phyloP scores from a whole-genome alignment of 768 basidiomycete genomes.

The Pisolithus sp. region DNA sequence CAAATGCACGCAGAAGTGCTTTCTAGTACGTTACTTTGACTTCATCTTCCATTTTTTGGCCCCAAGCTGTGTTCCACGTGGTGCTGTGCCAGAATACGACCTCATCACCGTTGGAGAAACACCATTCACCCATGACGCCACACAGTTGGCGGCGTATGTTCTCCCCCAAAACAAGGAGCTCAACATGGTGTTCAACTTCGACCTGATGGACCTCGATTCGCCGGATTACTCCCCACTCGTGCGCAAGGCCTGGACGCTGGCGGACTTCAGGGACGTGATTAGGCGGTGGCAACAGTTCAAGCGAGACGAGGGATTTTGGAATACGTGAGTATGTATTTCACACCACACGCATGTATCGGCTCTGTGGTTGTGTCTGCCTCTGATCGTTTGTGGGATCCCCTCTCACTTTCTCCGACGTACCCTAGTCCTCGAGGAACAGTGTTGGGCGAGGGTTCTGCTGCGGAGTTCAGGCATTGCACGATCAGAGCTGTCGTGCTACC shows the following conservation, averaged over 20 bases:
- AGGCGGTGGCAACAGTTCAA: constrained; percentile 51
- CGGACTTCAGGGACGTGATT: constrained; percentile 44
- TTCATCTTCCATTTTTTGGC: constrained; percentile 5
- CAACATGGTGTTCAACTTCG: constrained; percentile 62
- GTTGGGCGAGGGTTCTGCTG: constrained; percentile 13
- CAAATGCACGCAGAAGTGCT: constrained; percentile 62
- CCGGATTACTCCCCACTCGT: constrained; percentile 36
- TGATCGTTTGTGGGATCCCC: constrained; percentile 6
- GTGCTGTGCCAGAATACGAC: constrained; percentile 37
- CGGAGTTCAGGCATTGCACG: constrained; percentile 10
- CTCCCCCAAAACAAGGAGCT: constrained; percentile 54
- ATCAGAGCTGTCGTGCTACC: constrained; percentile 1
- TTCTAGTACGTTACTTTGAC: constrained; percentile 37
- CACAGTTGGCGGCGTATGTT: constrained; percentile 48
- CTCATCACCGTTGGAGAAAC: constrained; percentile 65
- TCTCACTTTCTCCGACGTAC: constrained; percentile 1
- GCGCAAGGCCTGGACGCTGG: constrained; percentile 43
- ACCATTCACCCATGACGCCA: constrained; percentile 48
- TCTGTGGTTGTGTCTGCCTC: background rate
- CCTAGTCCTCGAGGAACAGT: constrained; percentile 10
- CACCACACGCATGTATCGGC: background rate
- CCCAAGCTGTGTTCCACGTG: constrained; percentile 5
- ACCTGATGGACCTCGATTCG: constrained; percentile 54
- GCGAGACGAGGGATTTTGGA: constrained; percentile 60
- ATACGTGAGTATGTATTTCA: constrained; percentile 43